Evolutionary conservation across 2,329 filamentous ascomycete species (phyloP), one percentile per base, ranked within the genome.

Genomic region (Ascochyta lentis): DNA sequence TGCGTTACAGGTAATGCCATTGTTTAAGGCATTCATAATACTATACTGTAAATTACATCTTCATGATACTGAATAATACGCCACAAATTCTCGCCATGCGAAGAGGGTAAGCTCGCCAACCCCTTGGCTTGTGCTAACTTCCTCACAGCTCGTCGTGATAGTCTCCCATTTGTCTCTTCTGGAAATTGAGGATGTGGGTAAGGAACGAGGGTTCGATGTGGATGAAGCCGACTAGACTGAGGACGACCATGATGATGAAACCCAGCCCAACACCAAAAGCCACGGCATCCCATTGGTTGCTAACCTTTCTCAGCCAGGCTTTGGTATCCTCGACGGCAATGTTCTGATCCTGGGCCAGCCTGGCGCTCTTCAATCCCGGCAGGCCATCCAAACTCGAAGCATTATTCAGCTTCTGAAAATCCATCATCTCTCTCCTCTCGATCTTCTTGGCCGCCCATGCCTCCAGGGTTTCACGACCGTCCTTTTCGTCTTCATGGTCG

Each of bases 341-440:
- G 56, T 69, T 74, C 72, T 86, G 78, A 2, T 70, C 71, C 31
- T 61, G 49, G 19, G 78, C 79, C 40, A 79, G 76, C 58, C 85
- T 77, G 22, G 85, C 86, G 5, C 77, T 76, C 54, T 59, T 60
- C 57, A 70, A 54, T 2, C 67, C 66, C 1, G 67, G 63, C 26
- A 70, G 53, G 0, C 65, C 65, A 34, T 70, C 69, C 19, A 71
- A 52, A 37, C 64, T 68, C 8, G 50, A 40, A 2, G 76, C 65
- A 64, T 89, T 90, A 63, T 80, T 83, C 58, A 78, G 68, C 22
- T 76, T 77, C 66, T 86, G 86, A 64, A 88, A 90, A n/a, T 77
- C 74, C 8, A 77, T 73, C 60, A 87, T 68, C 34, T 78, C 75
- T 49, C 83, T 81, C 55, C 78, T 79, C 42, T 82, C 78, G 2